Base-by-base conservation (phyloP, 2,329 filamentous ascomycete species). In the Waltergamsia citrina region DNA sequence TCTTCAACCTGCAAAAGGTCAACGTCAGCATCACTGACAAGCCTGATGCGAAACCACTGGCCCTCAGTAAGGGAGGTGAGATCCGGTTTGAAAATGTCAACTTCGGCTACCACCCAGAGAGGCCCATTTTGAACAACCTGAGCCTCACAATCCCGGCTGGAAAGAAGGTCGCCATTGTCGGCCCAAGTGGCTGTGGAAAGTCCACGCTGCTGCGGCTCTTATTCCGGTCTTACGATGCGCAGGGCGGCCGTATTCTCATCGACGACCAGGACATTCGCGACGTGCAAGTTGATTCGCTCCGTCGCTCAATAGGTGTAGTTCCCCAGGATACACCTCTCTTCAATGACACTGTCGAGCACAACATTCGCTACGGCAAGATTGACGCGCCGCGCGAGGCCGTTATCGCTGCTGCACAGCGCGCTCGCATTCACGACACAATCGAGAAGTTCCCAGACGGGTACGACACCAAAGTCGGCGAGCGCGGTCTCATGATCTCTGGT, bases 301-400 rank as follows among this genome's bases (percentile, higher is more conserved):
- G 92, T 6, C 76, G 75, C 43, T 74, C 83, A 3, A 96, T 98
- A 42, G 92, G 92, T 16, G 90, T 98, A 12, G 92, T 98, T 1
- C 92, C 92, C 0, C 93, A 98, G 54, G 92, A 98, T 47, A 96
- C 92, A 1, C 88, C 92, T 0, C 69, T 98, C 2, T 98, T 98
- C 67, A 98, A 98, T 55, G 87, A 94, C 51, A 92, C 87, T 0
- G 90, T 98, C 38, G 82, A 84, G 52, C 86, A 95, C 56, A 98
- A 98, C 54, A 94, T 98, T 49, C 81, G 78, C 41, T 98, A 98
- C 54, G 92, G 92, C 33, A 75, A 83, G 44, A 73, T 96, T 42
- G 74, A 78, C 30, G 88, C 90, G 0, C 70, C 78, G 0, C 65
- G 71, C 8, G 85, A 86, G 21, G 68, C 80, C 37, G 81, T 98